phyloP scores from a whole-genome alignment of 1,284 basidiomycete genomes.

The Apiotrichum domesticum region DNA sequence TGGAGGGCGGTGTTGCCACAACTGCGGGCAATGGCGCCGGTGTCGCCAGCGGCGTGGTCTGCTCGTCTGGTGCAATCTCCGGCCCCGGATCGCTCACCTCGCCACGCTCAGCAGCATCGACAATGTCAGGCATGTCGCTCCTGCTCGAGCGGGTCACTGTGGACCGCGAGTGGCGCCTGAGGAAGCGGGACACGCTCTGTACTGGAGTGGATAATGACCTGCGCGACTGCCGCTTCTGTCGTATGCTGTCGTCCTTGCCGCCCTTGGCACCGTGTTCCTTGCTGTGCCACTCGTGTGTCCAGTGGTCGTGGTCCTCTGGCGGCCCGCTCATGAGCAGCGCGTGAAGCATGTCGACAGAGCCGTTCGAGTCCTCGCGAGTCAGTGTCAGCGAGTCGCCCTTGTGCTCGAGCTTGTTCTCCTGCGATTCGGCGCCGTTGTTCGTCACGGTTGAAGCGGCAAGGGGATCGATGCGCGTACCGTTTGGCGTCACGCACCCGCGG shows the following conservation, averaged over 20 bases:
- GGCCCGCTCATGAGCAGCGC: slow-evolving; percentile 11
- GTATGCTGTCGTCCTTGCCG: background rate
- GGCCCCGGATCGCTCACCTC: too few species aligned
- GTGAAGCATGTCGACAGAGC: slow-evolving; percentile 13
- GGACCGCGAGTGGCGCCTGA: background rate
- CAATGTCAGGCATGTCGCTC: too few species aligned
- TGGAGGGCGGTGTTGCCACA: background rate
- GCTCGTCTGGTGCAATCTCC: too few species aligned
- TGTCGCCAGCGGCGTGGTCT: background rate
- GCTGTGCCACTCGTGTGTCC: background rate
- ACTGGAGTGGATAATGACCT: background rate
- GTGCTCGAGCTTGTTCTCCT: background rate
- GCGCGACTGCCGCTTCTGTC: background rate
- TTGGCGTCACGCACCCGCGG: background rate
- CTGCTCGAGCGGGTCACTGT: background rate
- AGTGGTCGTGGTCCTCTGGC: slow-evolving; percentile 5
- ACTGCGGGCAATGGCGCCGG: background rate
- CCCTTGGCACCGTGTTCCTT: background rate
- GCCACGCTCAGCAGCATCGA: too few species aligned
- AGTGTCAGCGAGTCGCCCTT: background rate
- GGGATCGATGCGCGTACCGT: background rate
- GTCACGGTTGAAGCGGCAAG: background rate
- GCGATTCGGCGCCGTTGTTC: background rate
- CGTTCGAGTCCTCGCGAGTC: background rate
- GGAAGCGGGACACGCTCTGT: background rate